phyloP scores from a whole-genome alignment of 352 stramenopile genomes.

The Pythium periplocum region DNA sequence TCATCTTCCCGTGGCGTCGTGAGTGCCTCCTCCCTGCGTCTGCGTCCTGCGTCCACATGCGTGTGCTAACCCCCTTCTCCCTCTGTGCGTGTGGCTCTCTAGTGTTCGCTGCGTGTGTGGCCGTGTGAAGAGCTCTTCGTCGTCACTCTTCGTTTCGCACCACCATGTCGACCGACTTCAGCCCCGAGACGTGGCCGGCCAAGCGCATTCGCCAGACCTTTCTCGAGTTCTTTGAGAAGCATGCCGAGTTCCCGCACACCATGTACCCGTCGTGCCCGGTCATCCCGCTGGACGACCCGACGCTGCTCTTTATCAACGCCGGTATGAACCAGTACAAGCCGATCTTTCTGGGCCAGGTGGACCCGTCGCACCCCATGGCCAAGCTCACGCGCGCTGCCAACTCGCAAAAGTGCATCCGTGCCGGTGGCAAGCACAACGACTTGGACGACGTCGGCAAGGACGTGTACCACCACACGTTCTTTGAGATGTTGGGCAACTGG shows the following conservation, averaged over 20 bases:
- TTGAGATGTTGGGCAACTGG: conserved; percentile 99
- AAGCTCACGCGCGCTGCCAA: conserved; percentile 93
- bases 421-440: conserved; percentile 99
- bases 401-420: conserved; percentile 99
- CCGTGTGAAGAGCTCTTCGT: no score
- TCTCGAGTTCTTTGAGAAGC: conserved; percentile 95
- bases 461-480: conserved; percentile 99
- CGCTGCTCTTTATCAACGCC: conserved; percentile 98
- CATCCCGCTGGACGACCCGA: conserved; percentile 97
- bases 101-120: no score
- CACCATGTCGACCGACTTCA: conserved; percentile 17
- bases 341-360: conserved; percentile 98
- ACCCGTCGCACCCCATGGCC: conserved; percentile 90
- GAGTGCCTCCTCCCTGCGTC: neutral
- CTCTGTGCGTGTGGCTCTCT: neutral
- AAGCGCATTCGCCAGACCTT: conserved; percentile 96
- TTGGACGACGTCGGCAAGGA: conserved; percentile 99
- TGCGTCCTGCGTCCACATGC: neutral
- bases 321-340: conserved; percentile 99
- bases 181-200: conserved; percentile 86
- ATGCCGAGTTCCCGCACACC: conserved; percentile 81
- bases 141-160: neutral
- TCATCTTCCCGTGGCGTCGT: no score
- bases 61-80: neutral
- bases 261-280: conserved; percentile 96